Percentiles rank a stretch among this genome's conserved stretches.
Evolutionary conservation across 2,329 filamentous ascomycete genomes (phyloP).

Genomic region (Aspergillus brunneoviolaceus): DNA sequence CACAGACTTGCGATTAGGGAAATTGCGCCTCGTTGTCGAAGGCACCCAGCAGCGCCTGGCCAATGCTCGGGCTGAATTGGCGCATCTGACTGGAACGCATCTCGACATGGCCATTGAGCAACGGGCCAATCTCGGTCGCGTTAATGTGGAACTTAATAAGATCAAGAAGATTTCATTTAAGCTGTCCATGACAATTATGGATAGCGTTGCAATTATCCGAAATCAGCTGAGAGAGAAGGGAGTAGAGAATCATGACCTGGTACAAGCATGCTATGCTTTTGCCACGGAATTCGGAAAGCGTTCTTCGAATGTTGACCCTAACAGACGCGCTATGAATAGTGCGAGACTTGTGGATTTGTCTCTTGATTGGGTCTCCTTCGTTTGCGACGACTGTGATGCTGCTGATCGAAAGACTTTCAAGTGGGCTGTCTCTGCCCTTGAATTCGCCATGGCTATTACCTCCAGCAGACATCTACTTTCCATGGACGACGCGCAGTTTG

Average conservation of each 20-base stretch:
- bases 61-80: conserved; percentile 74
- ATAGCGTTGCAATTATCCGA: conserved; percentile 90
- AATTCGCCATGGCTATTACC: conserved; percentile 98
- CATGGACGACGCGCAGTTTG: conserved; percentile 84
- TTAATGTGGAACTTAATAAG: conserved; percentile 86
- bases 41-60: conserved; percentile 76
- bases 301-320: conserved; percentile 91
- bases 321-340: conserved; percentile 94
- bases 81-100: conserved; percentile 76
- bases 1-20: conserved; percentile 81
- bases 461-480: conserved; percentile 89
- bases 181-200: conserved; percentile 96
- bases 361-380: conserved; percentile 96
- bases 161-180: conserved; percentile 96
- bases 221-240: conserved; percentile 69
- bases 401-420: conserved; percentile 94
- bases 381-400: conserved; percentile 93
- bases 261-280: conserved; percentile 97
- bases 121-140: conserved; percentile 86
- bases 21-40: conserved; percentile 83
- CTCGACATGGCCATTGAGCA: conserved; percentile 89
- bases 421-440: conserved; percentile 92
- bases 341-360: conserved; percentile 89
- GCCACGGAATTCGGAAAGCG: conserved; percentile 98
- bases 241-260: conserved; percentile 87